Base-by-base conservation (phyloP, 768 basidiomycete species). In the Fomitopsis serialis region DNA sequence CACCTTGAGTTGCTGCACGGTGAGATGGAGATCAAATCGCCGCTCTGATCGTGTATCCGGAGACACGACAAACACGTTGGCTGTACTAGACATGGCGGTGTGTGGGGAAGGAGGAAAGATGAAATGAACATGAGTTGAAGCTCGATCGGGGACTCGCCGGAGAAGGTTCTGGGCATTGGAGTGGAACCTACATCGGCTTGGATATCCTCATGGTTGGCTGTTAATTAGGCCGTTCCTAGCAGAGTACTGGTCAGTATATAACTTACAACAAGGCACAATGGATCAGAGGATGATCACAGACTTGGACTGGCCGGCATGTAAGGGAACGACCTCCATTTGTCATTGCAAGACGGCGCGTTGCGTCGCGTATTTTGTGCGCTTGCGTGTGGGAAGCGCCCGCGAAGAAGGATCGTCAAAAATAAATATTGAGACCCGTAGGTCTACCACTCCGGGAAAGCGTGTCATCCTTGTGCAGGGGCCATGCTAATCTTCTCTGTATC, bases 391-490 rank as follows among this genome's bases (percentile, higher is more conserved):
- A 32, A 11, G 11, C 29, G 29, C 29, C 29, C 29, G 29, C 29
- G 11, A 11, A 32, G 29, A 32, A 32, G 11, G 29, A n/a, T n/a
- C n/a, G n/a, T n/a, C n/a, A n/a, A 52, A 52, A 52, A 52, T 69
- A 71, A 72, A 71, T 71, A 71, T 70, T 70, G 69, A 71, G 67
- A 70, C 66, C 69, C 68, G 67, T 69, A 70, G 68, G 63, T 68
- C 68, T 87, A 87, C 87, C 86, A 88, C 87, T 89, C 87, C 85
- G 86, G 85, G 80, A 87, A 88, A 91, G 88, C 89, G 90, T 95
- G 93, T 94, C 93, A 95, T 96, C 93, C 94, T 96, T 97, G 92
- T 96, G 94, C 93, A 96, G 93, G 94, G 93, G 92, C 94, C 90
- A 96, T 96, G 93, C 93, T 95, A 94, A 96, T 94, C 93, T 95